Base-by-base conservation (phyloP, 129 eudicot genomes). In the Flaveria brownii region DNA sequence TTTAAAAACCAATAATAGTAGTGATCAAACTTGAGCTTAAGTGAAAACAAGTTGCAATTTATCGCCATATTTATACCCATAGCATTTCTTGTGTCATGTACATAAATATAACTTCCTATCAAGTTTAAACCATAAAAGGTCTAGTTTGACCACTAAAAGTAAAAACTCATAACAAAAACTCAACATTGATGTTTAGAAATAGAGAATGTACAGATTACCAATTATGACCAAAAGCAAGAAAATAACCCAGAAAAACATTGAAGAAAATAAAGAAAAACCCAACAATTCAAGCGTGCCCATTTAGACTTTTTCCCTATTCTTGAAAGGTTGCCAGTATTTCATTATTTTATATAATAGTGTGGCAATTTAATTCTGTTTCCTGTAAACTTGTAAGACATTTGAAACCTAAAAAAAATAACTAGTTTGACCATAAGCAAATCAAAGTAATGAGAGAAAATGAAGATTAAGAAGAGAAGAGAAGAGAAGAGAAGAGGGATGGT, bases 201-300 rank as follows among this genome's bases (percentile, higher is more conserved):
- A 17, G 3, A 47, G 7, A 5, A 45, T n/a, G 14, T 74, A 12
- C 12, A 61, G 14, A 75, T 71, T 72, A 77, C 80, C 78, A 64
- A 72, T 80, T 70, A 84, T 76, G 77, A 57, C 74, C 68, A 77
- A 72, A 61, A 30, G 5, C 59, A 84, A 68, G 77, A 72, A 72
- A 56, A 71, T 70, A 78, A 81, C 78, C 61, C 28, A 25, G 59
- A 67, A 22, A 20, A 52, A 9, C 3, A 63, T 9, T 9, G 39
- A 82, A 70, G 9, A 23, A 71, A 56, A 70, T 10, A 50, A 77
- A 43, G n/a, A 69, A 25, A 71, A 41, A 15, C 1, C 55, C 42
- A 65, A 36, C 57, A 47, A 17, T 17, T 78, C 25, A 78, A 59
- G 63, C 82, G 18, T 30, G 45, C 71, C 45, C 72, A 25, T 68